Evolutionary conservation across 2,329 filamentous ascomycete species (phyloP).

Genomic region (Fusarium sambucinum): DNA sequence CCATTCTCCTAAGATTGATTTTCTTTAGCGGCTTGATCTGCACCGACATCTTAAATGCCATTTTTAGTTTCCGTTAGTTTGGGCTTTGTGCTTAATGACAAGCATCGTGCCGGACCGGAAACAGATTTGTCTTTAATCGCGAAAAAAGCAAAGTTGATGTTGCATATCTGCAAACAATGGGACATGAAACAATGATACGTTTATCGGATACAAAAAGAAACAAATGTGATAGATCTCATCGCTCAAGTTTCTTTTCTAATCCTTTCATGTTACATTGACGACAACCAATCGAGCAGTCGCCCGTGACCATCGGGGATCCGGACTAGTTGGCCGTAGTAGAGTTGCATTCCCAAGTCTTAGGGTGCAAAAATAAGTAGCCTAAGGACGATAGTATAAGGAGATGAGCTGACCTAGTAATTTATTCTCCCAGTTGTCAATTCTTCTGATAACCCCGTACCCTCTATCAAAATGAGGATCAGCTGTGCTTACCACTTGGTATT

Average conservation of each 20-base stretch:
- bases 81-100: neutral
- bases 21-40: slow-evolving; percentile 26
- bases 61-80: slow-evolving; percentile 11
- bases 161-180: neutral
- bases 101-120: neutral
- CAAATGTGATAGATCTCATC: neutral
- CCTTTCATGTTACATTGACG: neutral
- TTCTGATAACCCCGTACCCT: too few species aligned
- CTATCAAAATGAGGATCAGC: slow-evolving; percentile 31
- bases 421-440: too few species aligned
- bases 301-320: slow-evolving; percentile 1
- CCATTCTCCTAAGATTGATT: slow-evolving; percentile 1
- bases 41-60: slow-evolving; percentile 18
- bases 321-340: neutral
- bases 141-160: neutral
- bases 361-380: too few species aligned
- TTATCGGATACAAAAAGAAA: neutral
- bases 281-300: neutral
- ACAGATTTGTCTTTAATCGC: neutral
- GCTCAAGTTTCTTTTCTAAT: neutral
- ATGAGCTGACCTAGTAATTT: too few species aligned
- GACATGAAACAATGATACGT: neutral
- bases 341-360: too few species aligned
- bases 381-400: too few species aligned
- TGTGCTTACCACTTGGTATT: neutral